These are phyloP conservation scores for Bryoglossum gracile DNA, from an alignment of 495 filamentous ascomycete genomes.

Conservation along the genomic window DNA sequence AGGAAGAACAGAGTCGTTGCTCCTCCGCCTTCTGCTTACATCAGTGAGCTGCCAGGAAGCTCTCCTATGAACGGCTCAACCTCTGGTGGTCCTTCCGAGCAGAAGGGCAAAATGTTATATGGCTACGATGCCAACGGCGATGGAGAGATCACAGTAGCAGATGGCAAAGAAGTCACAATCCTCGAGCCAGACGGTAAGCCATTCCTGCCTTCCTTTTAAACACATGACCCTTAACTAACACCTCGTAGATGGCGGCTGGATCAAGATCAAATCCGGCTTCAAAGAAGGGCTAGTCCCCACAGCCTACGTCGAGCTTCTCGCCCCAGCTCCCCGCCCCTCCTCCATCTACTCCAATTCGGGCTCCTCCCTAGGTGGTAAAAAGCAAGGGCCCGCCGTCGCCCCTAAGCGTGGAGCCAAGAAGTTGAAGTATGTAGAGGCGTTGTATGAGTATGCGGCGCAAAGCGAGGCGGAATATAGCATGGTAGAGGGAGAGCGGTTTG, in stretches of 20 bases:
- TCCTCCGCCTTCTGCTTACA: slow-evolving; percentile 76
- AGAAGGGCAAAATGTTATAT: slow-evolving; percentile 84
- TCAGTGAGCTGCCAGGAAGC: slow-evolving; percentile 53
- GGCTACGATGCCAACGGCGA: slow-evolving; percentile 68
- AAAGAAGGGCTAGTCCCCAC: slow-evolving; percentile 82
- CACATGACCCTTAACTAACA: slow-evolving; percentile 9
- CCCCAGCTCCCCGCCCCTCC: slow-evolving; percentile 41
- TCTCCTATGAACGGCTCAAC: slow-evolving; percentile 27
- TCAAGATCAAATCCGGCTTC: slow-evolving; percentile 61
- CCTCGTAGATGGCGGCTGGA: slow-evolving; percentile 79
- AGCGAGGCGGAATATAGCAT: slow-evolving; percentile 86
- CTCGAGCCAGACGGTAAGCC: slow-evolving; percentile 83
- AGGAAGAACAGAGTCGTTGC: slow-evolving; percentile 70
- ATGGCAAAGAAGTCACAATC: slow-evolving; percentile 66
- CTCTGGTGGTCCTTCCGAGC: slow-evolving; percentile 38
- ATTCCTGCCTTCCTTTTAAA: not conserved
- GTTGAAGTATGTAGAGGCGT: slow-evolving; percentile 83
- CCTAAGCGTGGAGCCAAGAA: slow-evolving; percentile 91
- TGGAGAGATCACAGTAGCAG: slow-evolving; percentile 73
- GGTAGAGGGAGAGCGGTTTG: slow-evolving; percentile 84
- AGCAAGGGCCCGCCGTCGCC: slow-evolving; percentile 88
- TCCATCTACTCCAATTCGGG: slow-evolving; percentile 79
- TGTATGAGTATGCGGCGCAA: slow-evolving; percentile 86
- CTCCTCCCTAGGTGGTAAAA: slow-evolving; percentile 68
- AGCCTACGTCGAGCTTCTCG: slow-evolving; percentile 60